Evolutionary conservation across 257 asterid species (phyloP).

Genomic region (Solanum okadae): DNA sequence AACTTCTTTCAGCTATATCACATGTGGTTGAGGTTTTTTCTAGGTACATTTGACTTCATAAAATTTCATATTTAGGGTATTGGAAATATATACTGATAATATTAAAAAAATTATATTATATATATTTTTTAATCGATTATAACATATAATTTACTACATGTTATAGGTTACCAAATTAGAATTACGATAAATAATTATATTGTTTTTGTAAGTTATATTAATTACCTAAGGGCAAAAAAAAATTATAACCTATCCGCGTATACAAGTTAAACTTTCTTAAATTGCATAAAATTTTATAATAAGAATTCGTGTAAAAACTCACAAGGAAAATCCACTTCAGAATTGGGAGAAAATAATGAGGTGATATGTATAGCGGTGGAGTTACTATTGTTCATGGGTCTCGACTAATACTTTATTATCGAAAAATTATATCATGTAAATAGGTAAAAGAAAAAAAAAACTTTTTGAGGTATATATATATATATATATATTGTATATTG

Average conservation of each 20-base stretch:
- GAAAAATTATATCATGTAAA: not conserved
- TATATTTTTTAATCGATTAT: fast-evolving
- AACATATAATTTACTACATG: not conserved
- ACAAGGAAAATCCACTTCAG: not conserved
- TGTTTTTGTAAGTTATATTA: not conserved
- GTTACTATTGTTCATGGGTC: not conserved
- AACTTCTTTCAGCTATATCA: not conserved
- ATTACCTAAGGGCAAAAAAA: not conserved
- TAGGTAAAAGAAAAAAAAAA: not conserved
- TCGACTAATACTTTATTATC: not conserved
- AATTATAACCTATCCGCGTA: not conserved
- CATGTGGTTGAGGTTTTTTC: not conserved
- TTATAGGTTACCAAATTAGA: not conserved
- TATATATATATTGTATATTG: not conserved
- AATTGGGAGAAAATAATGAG: not conserved
- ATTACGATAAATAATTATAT: not conserved
- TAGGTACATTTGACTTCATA: not conserved
- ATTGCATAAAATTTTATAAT: not conserved
- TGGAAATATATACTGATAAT: not conserved
- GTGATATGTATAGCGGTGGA: not conserved
- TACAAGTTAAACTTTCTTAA: not conserved
- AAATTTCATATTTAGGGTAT: not conserved
- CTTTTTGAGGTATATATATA: not conserved
- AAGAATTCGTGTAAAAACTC: not conserved
- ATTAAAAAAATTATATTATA: not conserved